phyloP scores from a whole-genome alignment of 225 moss, liverwort and hornwort genomes.

The Physcomitrium patens region DNA sequence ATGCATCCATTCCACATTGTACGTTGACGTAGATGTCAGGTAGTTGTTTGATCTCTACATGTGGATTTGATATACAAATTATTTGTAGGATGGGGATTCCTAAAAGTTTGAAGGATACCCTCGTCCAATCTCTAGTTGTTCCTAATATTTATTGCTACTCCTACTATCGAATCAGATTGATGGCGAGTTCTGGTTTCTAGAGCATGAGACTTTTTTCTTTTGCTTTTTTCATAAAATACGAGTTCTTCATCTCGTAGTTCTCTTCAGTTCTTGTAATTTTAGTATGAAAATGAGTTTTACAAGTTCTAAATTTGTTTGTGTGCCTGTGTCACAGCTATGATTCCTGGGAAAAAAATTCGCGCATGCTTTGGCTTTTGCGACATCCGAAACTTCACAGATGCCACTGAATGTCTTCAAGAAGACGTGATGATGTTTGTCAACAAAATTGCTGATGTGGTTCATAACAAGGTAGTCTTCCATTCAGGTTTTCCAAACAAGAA shows the following conservation, averaged over 20 bases:
- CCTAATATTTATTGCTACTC: too few species aligned
- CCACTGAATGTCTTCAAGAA: conserved; percentile 97
- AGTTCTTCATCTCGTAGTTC: neutral
- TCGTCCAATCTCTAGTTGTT: too few species aligned
- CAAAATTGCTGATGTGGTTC: conserved; percentile 94
- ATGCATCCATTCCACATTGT: neutral
- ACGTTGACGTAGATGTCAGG: neutral
- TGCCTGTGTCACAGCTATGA: conserved; percentile 62
- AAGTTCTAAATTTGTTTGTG: neutral
- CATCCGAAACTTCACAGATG: conserved; percentile 94
- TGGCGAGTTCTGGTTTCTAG: neutral
- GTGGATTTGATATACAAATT: neutral
- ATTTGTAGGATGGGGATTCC: too few species aligned
- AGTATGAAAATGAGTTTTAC: neutral
- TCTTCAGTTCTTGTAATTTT: neutral
- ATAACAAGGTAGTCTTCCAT: conserved; percentile 89
- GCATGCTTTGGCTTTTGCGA: conserved; percentile 99
- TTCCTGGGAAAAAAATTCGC: conserved; percentile 92
- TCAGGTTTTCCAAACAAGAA: conserved; percentile 98
- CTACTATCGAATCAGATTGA: neutral
- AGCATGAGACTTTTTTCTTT: neutral
- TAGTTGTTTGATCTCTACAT: neutral
- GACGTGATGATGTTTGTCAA: conserved; percentile 99
- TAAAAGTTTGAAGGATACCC: too few species aligned
- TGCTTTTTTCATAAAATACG: neutral